Evolutionary conservation across 495 filamentous ascomycete species (phyloP), one percentile per base, ranked within the genome.

Genomic region (Pseudevernia furfuracea): DNA sequence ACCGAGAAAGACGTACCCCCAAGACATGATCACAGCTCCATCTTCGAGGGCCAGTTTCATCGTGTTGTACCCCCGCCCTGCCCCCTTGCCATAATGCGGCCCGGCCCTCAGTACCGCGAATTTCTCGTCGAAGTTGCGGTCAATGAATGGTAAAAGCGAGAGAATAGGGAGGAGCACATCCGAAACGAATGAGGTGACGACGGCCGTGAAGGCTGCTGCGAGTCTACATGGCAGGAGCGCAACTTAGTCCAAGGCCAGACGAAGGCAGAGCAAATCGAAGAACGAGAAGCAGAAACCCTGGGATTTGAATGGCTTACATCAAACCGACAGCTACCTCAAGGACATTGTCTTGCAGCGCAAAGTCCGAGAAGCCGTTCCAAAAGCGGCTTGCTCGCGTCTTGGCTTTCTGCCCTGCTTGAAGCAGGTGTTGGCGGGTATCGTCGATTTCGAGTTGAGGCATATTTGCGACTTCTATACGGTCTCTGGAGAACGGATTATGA

Each of bases 241-340:
- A 23, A 36, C 34, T 36, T 36, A 36, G 34, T 36, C 34, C 34
- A 4, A 8, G 8, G 34, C 34, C 34, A 36, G 34, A 36, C 34
- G 1, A 1, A 36, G 8, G 34, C 1, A 36, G 34, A 36, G 34
- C 4, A 36, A 36, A 36, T 1, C 53, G 14, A 5, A 57, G 28
- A 32, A 32, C 0, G 34, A 17, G 53, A 12, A 15, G 25, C 19
- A 46, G 7, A 23, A 1, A 36, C 4, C 8, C 34, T 8, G 34
- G 34, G 1, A 36, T 8, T 36, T 4, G 1, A 19, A 38, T 17
- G 38, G 44, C 52, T 70, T 67, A 88, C 85, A 91, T 90, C 74
- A 91, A 78, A 67, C 88, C 88, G 53, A 89, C 83, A 19, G 88
- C 88, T 52, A 91, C 86, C 71, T 89, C 85, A 34, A 91, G 80